These are phyloP conservation scores for Nakazawaea anatomiae DNA, from an alignment of 805 yeast genomes.

Conservation along the genomic window DNA sequence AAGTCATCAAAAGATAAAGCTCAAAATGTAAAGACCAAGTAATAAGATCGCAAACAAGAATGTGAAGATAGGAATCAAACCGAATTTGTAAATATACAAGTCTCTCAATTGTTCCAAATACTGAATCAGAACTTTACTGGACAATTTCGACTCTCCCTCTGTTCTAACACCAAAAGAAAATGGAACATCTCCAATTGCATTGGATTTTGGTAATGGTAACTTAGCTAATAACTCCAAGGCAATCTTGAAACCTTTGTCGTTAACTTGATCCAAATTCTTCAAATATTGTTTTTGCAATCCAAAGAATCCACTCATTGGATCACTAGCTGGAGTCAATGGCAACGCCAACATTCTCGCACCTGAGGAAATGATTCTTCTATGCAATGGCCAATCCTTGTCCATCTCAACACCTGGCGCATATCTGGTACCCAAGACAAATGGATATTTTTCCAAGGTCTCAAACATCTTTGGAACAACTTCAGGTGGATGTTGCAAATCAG, in stretches of 20 bases:
- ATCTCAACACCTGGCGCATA: constrained; percentile 51
- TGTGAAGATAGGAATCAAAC: constrained; percentile 20
- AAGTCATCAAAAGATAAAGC: background rate
- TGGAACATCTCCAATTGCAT: constrained; percentile 39
- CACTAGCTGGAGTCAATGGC: constrained; percentile 45
- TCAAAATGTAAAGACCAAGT: background rate
- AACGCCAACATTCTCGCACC: constrained; percentile 44
- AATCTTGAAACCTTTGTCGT: constrained; percentile 42
- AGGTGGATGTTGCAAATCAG: constrained; percentile 49
- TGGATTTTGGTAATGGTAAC: constrained; percentile 31
- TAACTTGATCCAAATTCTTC: constrained; percentile 30
- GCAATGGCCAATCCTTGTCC: constrained; percentile 48
- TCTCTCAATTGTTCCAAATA: constrained; percentile 41
- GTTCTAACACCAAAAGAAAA: constrained; percentile 49
- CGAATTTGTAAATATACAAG: constrained; percentile 39
- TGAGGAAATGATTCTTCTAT: constrained; percentile 41
- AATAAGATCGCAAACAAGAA: background rate
- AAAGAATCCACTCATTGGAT: constrained; percentile 49
- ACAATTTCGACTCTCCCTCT: constrained; percentile 46
- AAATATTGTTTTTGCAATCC: constrained; percentile 42
- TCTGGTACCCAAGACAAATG: constrained; percentile 45
- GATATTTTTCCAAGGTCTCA: constrained; percentile 30
- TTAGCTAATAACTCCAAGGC: constrained; percentile 44
- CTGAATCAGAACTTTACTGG: constrained; percentile 43
- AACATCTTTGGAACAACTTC: constrained; percentile 42